Base-by-base conservation (phyloP, 1,139 yeast genomes). In the Saccharomyces hybrid region DNA sequence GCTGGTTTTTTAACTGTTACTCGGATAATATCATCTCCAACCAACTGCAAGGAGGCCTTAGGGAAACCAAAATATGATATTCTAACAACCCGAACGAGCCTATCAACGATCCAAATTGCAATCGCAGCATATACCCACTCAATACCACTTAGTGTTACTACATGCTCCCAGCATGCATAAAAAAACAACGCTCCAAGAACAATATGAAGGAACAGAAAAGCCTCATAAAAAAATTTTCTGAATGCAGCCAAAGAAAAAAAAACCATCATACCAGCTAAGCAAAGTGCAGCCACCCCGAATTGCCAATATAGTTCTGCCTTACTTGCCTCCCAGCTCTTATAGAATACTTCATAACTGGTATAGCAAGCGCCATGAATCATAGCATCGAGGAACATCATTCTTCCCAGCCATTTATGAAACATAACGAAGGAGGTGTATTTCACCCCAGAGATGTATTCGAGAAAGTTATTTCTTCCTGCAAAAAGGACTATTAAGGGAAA, bases 361-460 rank as follows among this genome's bases (percentile, higher is more conserved):
- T 82, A 56, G 73, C 61, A 76, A 20, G 60, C 48, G 5, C 80
- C 75, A 64, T 85, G 91, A 25, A 81, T 63, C 25, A 75, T 47
- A 2, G 75, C 70, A 53, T 66, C 64, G 1, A 66, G 8, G 1
- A 65, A 55, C 64, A 68, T 64, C 2, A 78, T 65, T 54, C 93
- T 76, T 1, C 85, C 81, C 5, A 82, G 63, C 84, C 88, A 83
- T 62, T 83, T 80, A 68, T 86, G 93, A 64, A 82, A 75, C 28
- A 77, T 71, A 54, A 83, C 72, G 63, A 84, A 83, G 51, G 85
- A 77, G 5, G 82, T 73, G 58, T 77, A 78, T 16, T 79, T 73
- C 84, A 88, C 83, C 46, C 88, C 85, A 4, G 88, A 81, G 42
- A 83, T 53, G 74, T 77, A 78, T 64, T 80, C 80, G 60, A 85